Conservation (phyloP, 164 flowering plant species). For the Tetrastigma voinierianum region DNA sequence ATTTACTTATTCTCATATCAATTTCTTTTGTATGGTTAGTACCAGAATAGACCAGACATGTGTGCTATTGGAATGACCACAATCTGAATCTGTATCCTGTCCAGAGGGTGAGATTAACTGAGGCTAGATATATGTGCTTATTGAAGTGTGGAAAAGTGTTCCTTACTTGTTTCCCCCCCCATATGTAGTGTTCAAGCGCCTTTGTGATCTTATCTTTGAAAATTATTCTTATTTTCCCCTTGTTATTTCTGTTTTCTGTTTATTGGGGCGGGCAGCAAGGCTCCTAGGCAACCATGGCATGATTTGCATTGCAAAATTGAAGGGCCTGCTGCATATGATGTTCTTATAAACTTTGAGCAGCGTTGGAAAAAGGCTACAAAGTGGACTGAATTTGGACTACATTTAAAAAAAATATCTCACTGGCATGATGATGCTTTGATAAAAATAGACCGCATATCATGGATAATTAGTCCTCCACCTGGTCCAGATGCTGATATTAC, state of each 20-base stretch:
- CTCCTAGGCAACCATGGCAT: constrained; percentile 95
- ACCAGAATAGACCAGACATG: no score
- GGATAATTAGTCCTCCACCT: constrained; percentile 71
- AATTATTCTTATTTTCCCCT: no score
- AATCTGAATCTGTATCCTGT: no score
- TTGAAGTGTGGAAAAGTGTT: no score
- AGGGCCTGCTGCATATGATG: constrained; percentile 89
- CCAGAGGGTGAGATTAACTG: no score
- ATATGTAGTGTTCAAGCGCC: no score
- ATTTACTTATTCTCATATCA: no score
- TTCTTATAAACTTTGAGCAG: constrained; percentile 82
- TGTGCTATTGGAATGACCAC: no score
- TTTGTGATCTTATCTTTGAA: no score
- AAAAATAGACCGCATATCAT: constrained; percentile 79
- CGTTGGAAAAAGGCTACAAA: constrained; percentile 74
- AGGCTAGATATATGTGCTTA: no score
- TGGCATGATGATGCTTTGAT: constrained; percentile 77
- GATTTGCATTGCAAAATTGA: constrained; percentile 78
- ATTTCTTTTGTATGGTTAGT: no score
- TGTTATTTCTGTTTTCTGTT: not conserved
- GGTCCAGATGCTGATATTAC: constrained; percentile 27
- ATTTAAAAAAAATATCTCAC: constrained; percentile 38
- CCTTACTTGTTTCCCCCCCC: no score
- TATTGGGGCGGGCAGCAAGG: constrained; percentile 56
- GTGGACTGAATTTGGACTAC: constrained; percentile 58